Percentiles rank a stretch among this genome's conserved stretches.
Conservation (phyloP, 208 protist species). For the Leishmania lainsoni region DNA sequence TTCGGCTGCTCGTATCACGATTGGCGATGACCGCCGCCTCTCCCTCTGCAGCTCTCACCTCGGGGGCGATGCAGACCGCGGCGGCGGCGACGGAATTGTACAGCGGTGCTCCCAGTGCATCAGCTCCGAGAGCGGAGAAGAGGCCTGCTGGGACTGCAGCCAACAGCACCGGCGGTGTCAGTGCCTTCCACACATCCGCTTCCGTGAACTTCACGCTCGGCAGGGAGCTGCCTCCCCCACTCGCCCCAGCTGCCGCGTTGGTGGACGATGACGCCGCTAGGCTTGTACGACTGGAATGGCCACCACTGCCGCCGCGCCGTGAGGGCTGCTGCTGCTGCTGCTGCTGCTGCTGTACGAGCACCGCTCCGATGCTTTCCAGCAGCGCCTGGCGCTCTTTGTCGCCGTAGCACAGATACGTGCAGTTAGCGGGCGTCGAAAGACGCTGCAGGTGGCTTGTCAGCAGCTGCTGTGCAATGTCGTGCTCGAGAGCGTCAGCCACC, state of each 20-base stretch:
- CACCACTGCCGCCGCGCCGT: constrained; percentile 12
- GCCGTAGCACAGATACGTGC: constrained; percentile 79
- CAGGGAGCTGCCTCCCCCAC: background rate
- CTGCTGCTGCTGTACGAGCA: constrained; percentile 29
- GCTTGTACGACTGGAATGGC: constrained; percentile 1
- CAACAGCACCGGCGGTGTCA: constrained; percentile 79
- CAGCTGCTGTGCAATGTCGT: constrained; percentile 61
- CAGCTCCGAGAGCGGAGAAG: constrained; percentile 36
- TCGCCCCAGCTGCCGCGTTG: background rate
- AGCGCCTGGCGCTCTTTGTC: constrained; percentile 41
- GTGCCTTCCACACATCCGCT: constrained; percentile 48
- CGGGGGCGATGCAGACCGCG: constrained; percentile 27
- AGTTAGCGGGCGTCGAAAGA: constrained; percentile 55
- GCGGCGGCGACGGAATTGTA: constrained; percentile 76
- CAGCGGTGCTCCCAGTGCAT: constrained; percentile 59
- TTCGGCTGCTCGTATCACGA: background rate
- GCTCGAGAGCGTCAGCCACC: constrained; percentile 50
- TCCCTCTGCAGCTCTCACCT: background rate
- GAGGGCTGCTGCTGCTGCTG: constrained; percentile 26
- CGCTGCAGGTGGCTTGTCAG: constrained; percentile 62
- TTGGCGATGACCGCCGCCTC: background rate
- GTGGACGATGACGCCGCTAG: background rate
- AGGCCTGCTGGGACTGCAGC: constrained; percentile 41
- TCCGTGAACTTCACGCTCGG: constrained; percentile 34
- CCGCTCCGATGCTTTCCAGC: constrained; percentile 25